Conservation (phyloP, 2,329 filamentous ascomycete genomes). For the Aphanocladium album region DNA sequence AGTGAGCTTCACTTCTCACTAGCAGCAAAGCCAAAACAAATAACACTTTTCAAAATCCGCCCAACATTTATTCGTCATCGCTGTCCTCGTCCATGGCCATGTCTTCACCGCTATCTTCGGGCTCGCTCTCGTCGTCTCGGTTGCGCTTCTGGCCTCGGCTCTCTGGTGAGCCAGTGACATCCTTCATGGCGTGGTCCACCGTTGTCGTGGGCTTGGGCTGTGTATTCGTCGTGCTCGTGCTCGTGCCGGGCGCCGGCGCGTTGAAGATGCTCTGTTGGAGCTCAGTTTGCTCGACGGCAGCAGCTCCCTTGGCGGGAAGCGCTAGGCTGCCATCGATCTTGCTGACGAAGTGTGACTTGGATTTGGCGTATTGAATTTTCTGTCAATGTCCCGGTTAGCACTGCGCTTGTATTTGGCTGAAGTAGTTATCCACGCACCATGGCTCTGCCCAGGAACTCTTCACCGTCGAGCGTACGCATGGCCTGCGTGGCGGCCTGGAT, state of each 20-base stretch:
- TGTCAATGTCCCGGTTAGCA: constrained; percentile 31
- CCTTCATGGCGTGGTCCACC: constrained; percentile 44
- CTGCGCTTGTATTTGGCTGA: neutral
- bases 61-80: constrained; percentile 58
- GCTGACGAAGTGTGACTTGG: constrained; percentile 79
- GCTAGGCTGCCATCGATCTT: constrained; percentile 91
- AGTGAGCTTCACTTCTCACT: constrained; percentile 18
- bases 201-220: constrained; percentile 40
- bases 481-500: constrained; percentile 89
- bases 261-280: constrained; percentile 78
- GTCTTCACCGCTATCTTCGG: constrained; percentile 62
- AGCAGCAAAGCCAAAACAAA: neutral
- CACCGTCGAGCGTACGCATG: constrained; percentile 81
- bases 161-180: constrained; percentile 46
- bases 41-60: constrained; percentile 8
- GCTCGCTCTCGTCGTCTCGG: constrained; percentile 58
- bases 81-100: constrained; percentile 67
- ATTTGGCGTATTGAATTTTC: constrained; percentile 89
- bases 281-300: constrained; percentile 62
- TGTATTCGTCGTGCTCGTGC: neutral
- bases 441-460: constrained; percentile 76
- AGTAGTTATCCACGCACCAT: constrained; percentile 58
- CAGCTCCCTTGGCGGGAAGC: constrained; percentile 52
- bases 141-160: constrained; percentile 63
- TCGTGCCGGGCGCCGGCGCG: constrained; percentile 51